These are phyloP conservation scores for Vairimorpha ceranae DNA, from an alignment of 371 early-diverging fungal species.

Conservation along the genomic window DNA sequence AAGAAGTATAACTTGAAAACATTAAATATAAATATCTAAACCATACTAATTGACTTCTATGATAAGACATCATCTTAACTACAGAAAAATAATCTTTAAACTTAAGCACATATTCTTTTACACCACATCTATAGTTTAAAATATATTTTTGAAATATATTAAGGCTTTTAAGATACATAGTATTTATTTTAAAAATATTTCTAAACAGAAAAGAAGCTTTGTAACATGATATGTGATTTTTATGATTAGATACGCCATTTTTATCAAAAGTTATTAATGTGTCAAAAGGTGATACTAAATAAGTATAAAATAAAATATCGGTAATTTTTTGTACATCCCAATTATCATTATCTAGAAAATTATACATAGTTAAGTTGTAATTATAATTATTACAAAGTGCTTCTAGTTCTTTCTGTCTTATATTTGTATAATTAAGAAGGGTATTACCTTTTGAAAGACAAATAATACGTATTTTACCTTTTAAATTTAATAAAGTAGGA, in stretches of 20 bases:
- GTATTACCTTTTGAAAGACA: constrained; percentile 74
- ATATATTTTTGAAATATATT: constrained; percentile 71
- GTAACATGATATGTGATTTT: constrained; percentile 77
- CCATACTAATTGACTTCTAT: constrained; percentile 81
- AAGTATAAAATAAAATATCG: constrained; percentile 15
- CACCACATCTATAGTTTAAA: constrained; percentile 15
- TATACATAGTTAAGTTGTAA: constrained; percentile 21
- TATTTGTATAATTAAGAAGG: neutral
- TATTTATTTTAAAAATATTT: constrained; percentile 47
- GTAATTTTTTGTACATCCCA: constrained; percentile 35
- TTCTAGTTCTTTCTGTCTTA: constrained; percentile 36
- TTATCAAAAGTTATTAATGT: constrained; percentile 81
- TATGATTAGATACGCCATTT: constrained; percentile 79
- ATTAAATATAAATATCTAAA: constrained; percentile 80
- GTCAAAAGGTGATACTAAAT: constrained; percentile 16
- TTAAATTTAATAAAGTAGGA: constrained; percentile 68
- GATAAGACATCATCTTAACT: constrained; percentile 73
- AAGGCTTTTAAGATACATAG: constrained; percentile 65
- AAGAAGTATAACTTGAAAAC: constrained; percentile 83
- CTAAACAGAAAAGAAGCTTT: constrained; percentile 67
- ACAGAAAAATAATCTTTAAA: constrained; percentile 65
- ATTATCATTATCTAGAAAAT: constrained; percentile 49
- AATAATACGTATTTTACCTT: constrained; percentile 64
- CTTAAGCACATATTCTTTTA: constrained; percentile 8
- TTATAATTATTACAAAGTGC: constrained; percentile 19